These are phyloP conservation scores for Phylloporus sp. DNA, from an alignment of 1,284 basidiomycete species.

Conservation along the genomic window DNA sequence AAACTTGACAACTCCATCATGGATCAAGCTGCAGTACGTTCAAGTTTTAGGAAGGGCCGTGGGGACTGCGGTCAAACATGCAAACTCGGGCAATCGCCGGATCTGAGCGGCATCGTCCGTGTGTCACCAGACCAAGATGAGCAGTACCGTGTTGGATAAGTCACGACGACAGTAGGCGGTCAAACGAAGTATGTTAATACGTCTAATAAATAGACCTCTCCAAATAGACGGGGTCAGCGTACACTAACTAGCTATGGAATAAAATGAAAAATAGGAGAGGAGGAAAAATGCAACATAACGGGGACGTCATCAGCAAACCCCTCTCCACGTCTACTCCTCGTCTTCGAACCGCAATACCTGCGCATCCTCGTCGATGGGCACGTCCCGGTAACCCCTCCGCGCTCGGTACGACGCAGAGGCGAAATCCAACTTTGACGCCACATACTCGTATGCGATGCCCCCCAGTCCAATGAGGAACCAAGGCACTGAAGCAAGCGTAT, in stretches of 20 bases:
- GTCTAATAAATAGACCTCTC: neutral
- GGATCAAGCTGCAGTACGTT: too few species aligned
- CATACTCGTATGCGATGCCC: conserved; percentile 74
- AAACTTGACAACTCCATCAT: too few species aligned
- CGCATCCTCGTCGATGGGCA: conserved; percentile 89
- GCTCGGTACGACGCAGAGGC: conserved; percentile 48
- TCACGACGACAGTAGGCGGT: too few species aligned
- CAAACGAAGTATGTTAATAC: too few species aligned
- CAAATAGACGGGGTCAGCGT: neutral
- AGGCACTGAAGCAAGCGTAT: conserved; percentile 81
- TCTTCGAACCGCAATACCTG: conserved; percentile 83
- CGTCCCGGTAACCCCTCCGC: conserved; percentile 75
- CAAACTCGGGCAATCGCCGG: too few species aligned
- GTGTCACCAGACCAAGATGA: too few species aligned
- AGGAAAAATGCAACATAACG: neutral
- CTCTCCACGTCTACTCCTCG: conserved; percentile 53
- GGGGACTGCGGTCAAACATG: too few species aligned
- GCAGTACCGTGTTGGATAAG: too few species aligned
- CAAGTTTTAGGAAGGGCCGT: too few species aligned
- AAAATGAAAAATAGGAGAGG: neutral
- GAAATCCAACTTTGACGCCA: conserved; percentile 50
- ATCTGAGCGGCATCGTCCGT: too few species aligned
- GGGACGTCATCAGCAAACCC: neutral
- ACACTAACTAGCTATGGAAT: neutral
- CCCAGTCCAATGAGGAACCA: conserved; percentile 84